A percentile compares a stretch with the other conserved stretches of the same genome.
These are phyloP conservation scores for Kurtzmaniella cleridarum DNA, from an alignment of 805 yeast genomes.

Conservation along the genomic window DNA sequence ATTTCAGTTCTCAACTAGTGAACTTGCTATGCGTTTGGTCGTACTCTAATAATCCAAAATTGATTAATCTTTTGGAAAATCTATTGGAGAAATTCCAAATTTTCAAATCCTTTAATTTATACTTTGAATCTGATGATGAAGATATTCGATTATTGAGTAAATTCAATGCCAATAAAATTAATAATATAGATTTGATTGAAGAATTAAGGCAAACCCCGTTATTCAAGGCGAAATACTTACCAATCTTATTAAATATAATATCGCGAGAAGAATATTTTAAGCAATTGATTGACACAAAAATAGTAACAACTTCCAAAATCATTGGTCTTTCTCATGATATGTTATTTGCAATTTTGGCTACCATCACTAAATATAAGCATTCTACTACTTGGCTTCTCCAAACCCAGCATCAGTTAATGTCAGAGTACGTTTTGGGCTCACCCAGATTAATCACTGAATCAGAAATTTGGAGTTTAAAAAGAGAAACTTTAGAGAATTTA, in stretches of 20 bases:
- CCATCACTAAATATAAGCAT: slow-evolving; percentile 14
- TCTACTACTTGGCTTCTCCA: slow-evolving; percentile 16
- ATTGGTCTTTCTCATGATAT: slow-evolving; percentile 17
- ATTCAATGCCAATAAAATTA: slow-evolving; percentile 12
- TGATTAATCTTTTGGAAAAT: slow-evolving; percentile 5
- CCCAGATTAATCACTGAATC: slow-evolving; percentile 11
- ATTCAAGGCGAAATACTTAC: slow-evolving; percentile 16
- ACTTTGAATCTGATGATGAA: slow-evolving; percentile 7
- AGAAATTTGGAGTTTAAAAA: slow-evolving; percentile 21
- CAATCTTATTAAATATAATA: slow-evolving; percentile 21
- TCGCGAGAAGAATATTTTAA: slow-evolving; percentile 11
- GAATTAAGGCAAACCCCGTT: slow-evolving; percentile 7
- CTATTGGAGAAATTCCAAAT: slow-evolving; percentile 8
- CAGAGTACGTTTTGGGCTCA: slow-evolving; percentile 14
- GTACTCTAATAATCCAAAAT: slow-evolving; percentile 4
- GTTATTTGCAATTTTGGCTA: slow-evolving; percentile 15
- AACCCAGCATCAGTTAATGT: slow-evolving; percentile 19
- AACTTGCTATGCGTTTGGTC: slow-evolving; percentile 17
- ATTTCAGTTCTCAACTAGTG: slow-evolving; percentile 14
- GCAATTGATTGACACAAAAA: slow-evolving; percentile 6
- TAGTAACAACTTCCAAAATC: slow-evolving; percentile 6
- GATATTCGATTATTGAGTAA: slow-evolving; percentile 18
- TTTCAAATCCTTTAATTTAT: slow-evolving; percentile 17
- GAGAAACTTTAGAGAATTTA: slow-evolving; percentile 18
- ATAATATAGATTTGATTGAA: slow-evolving; percentile 8